Percentiles rank a stretch among this genome's conserved stretches.
These are phyloP conservation scores for Zea luxurians DNA, from an alignment of 176 grass and related monocot genomes.

Conservation along the genomic window DNA sequence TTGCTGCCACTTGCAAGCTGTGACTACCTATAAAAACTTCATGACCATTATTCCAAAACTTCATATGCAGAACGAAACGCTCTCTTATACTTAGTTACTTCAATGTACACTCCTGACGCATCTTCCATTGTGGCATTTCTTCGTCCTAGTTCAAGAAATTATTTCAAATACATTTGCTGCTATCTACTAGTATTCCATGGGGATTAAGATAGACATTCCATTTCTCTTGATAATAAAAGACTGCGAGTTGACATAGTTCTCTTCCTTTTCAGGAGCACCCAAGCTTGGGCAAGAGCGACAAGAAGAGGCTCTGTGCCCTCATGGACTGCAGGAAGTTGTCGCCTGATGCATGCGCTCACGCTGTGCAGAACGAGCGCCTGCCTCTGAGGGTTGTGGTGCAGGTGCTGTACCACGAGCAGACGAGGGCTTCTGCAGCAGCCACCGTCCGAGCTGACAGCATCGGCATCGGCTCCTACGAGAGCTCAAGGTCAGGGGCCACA, in stretches of 20 bases:
- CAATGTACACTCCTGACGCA: constrained; percentile 12
- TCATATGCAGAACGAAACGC: neutral
- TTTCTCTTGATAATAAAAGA: neutral
- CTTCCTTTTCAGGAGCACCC: constrained; percentile 75
- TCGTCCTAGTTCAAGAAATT: neutral
- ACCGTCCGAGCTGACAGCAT: constrained; percentile 65
- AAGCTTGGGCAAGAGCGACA: constrained; percentile 74
- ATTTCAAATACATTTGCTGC: neutral
- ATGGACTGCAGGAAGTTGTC: constrained; percentile 92
- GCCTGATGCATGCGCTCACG: constrained; percentile 65
- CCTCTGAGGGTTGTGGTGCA: constrained; percentile 84
- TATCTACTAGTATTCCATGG: neutral
- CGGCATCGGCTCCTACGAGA: constrained; percentile 73
- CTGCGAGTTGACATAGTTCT: neutral
- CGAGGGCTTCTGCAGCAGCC: constrained; percentile 57
- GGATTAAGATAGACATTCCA: neutral
- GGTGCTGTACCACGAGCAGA: constrained; percentile 86
- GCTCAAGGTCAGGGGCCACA: constrained; percentile 86
- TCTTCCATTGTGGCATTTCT: neutral
- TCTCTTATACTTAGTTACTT: constrained; percentile 10
- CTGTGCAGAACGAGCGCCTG: constrained; percentile 91
- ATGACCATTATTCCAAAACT: neutral
- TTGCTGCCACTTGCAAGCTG: neutral
- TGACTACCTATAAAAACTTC: constrained; percentile 23
- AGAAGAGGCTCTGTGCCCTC: constrained; percentile 77